These are phyloP conservation scores for Candida sonorensis DNA, from an alignment of 805 yeast genomes.

Conservation along the genomic window DNA sequence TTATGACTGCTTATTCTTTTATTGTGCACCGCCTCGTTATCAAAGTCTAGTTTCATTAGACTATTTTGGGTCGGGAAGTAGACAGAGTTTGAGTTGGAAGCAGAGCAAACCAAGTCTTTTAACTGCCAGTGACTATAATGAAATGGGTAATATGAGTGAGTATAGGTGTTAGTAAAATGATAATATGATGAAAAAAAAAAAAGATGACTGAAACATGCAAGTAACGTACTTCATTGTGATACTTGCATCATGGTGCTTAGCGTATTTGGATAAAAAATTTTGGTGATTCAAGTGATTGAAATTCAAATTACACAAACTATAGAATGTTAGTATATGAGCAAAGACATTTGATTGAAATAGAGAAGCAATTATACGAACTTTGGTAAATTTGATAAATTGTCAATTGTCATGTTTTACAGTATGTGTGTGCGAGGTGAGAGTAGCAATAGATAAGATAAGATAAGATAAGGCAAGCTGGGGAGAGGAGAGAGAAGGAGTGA, in stretches of 20 bases:
- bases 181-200: background rate
- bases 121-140: constrained; percentile 26
- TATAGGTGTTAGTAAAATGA: background rate
- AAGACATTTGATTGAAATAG: background rate
- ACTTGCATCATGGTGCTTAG: constrained; percentile 24
- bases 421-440: background rate
- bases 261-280: constrained; percentile 15
- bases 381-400: background rate
- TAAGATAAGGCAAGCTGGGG: background rate
- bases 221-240: constrained; percentile 31
- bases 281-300: background rate
- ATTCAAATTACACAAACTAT: background rate
- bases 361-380: background rate
- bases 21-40: too few relatives aligned
- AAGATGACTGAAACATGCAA: background rate
- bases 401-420: constrained; percentile 1
- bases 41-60: constrained; percentile 26
- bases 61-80: constrained; percentile 54
- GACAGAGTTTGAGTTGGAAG: constrained; percentile 38
- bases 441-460: background rate
- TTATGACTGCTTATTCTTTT: too few relatives aligned
- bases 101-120: constrained; percentile 61
- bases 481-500: background rate
- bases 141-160: constrained; percentile 1
- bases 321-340: background rate